A percentile compares a stretch with the other conserved stretches of the same genome.
These are phyloP conservation scores for Lactifluus pinguis DNA, from an alignment of 768 basidiomycete genomes.

Conservation along the genomic window DNA sequence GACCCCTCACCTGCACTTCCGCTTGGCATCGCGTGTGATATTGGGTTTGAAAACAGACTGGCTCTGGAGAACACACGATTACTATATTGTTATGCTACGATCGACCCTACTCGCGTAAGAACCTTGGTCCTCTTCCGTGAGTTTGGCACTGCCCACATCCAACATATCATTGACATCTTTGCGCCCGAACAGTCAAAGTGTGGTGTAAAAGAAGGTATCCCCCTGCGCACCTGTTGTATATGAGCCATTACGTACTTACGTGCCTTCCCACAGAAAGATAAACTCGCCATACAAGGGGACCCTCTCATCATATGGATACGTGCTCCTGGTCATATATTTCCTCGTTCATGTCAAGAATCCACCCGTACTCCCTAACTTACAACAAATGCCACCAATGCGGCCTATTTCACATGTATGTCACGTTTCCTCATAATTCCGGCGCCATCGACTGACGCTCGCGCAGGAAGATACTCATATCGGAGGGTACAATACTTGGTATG, in stretches of 20 bases:
- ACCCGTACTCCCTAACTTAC: conserved; percentile 90
- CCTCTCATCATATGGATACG: conserved; percentile 94
- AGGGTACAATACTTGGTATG: conserved; percentile 70
- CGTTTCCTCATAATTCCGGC: background rate
- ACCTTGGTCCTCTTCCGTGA: conserved; percentile 93
- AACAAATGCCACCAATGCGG: conserved; percentile 86
- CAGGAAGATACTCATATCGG: conserved; percentile 76
- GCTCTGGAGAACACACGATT: conserved; percentile 95
- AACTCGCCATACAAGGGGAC: conserved; percentile 98
- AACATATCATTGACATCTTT: background rate
- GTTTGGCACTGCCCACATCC: conserved; percentile 31
- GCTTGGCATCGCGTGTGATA: conserved; percentile 92
- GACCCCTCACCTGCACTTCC: conserved; percentile 76
- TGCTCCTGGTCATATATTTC: conserved; percentile 96
- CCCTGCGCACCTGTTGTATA: conserved; percentile 15
- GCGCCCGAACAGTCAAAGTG: conserved; percentile 69
- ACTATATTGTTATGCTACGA: conserved; percentile 93
- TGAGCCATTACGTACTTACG: background rate
- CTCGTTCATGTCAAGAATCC: conserved; percentile 97
- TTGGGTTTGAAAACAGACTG: conserved; percentile 95
- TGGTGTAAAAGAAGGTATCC: conserved; percentile 89
- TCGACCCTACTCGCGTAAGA: conserved; percentile 88
- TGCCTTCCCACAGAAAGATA: conserved; percentile 62
- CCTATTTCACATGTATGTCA: conserved; percentile 65
- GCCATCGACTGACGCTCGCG: conserved; percentile 12